Conservation (phyloP, 2,329 filamentous ascomycete genomes). For the Colletotrichum lentis region DNA sequence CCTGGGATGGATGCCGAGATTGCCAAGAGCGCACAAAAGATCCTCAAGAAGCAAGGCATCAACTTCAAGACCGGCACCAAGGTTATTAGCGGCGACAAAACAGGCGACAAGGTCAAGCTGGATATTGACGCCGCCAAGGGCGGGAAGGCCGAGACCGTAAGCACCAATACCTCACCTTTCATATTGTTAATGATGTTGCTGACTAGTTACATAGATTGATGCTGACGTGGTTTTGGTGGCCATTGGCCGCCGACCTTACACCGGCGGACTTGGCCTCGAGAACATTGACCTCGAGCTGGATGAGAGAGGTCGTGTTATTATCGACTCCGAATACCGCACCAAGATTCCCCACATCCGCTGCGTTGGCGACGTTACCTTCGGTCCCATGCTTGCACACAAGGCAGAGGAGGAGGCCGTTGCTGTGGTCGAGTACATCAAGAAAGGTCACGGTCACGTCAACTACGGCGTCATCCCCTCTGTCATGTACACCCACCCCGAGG, state of each 20-base stretch:
- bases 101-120: slow-evolving; percentile 79
- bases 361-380: slow-evolving; percentile 95
- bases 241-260: slow-evolving; percentile 96
- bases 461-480: slow-evolving; percentile 97
- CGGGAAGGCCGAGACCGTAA: slow-evolving; percentile 89
- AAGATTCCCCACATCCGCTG: slow-evolving; percentile 97
- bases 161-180: slow-evolving; percentile 46
- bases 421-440: slow-evolving; percentile 95
- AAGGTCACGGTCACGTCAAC: slow-evolving; percentile 98
- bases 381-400: slow-evolving; percentile 99
- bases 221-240: slow-evolving; percentile 96
- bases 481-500: slow-evolving; percentile 99
- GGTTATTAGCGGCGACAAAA: slow-evolving; percentile 84
- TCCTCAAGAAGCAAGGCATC: slow-evolving; percentile 94
- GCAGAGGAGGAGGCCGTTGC: slow-evolving; percentile 98
- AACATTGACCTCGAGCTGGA: slow-evolving; percentile 92
- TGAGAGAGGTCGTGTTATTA: slow-evolving; percentile 92
- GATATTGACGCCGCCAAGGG: slow-evolving; percentile 93
- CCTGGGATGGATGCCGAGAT: slow-evolving; percentile 97
- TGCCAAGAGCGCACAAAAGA: slow-evolving; percentile 89
- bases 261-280: slow-evolving; percentile 87
- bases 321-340: slow-evolving; percentile 98
- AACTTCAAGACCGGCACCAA: slow-evolving; percentile 99
- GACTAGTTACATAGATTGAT: slow-evolving; percentile 69
- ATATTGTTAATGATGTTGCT: slow-evolving; percentile 12